A percentile compares a stretch with the other conserved stretches of the same genome.
Conservation (phyloP, 345 rosid genomes). For the Clausena lansium region DNA sequence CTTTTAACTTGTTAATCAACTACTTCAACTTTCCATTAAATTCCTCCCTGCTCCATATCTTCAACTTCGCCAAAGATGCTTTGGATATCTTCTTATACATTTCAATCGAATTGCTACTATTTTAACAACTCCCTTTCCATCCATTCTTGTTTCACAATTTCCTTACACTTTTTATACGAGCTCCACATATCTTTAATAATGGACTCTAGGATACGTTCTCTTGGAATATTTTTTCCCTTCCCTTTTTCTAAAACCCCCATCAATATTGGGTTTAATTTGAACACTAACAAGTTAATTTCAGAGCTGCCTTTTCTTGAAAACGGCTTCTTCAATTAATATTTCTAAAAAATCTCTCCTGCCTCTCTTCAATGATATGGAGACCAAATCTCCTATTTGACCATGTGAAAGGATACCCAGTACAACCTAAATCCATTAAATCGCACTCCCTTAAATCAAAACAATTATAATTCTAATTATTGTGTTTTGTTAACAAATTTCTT, state of each 20-base stretch:
- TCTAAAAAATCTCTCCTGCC: background rate
- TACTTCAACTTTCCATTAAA: background rate
- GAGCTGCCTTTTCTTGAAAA: no score
- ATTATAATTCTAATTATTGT: no score
- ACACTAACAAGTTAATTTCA: background rate
- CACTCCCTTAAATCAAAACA: no score
- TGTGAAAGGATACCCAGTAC: no score
- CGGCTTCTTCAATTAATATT: accelerated
- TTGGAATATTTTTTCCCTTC: accelerated
- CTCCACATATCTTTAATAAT: no score
- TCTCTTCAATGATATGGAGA: background rate
- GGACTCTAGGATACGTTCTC: no score
- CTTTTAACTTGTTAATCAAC: background rate
- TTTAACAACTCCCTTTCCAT: no score
- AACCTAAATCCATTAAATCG: no score
- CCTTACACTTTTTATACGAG: no score
- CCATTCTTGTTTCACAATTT: no score
- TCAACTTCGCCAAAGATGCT: accelerated
- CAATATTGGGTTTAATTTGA: background rate
- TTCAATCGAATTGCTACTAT: accelerated
- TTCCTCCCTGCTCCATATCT: background rate
- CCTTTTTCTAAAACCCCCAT: background rate
- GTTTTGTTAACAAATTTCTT: no score
- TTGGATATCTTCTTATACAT: no score
- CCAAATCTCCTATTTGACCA: background rate